Evolutionary conservation across 495 filamentous ascomycete species (phyloP).

Genomic region (Aspergillus asperescens): DNA sequence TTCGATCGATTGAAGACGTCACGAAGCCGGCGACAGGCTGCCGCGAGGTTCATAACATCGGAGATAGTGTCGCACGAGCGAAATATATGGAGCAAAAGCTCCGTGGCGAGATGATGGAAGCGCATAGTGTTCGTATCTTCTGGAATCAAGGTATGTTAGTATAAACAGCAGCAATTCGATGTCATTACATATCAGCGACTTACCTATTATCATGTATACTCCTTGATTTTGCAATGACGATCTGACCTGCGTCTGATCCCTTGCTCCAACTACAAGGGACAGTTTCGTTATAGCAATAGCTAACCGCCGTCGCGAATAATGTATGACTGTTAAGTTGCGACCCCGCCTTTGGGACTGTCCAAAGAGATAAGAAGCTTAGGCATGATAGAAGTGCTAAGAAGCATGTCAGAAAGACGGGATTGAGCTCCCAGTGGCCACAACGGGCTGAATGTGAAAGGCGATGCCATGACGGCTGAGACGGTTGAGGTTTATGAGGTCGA

Average conservation of each 20-base stretch:
- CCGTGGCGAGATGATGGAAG: constrained; percentile 51
- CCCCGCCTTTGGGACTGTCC: constrained; percentile 75
- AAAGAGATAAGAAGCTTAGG: constrained; percentile 28
- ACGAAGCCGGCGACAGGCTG: constrained; percentile 51
- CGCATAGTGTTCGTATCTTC: constrained; percentile 33
- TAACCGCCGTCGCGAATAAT: constrained; percentile 23
- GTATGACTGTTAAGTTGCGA: constrained; percentile 43
- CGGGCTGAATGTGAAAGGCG: constrained; percentile 28
- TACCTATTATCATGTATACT: constrained; percentile 3
- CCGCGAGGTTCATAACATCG: constrained; percentile 50
- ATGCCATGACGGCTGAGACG: constrained; percentile 25
- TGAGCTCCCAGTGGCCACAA: constrained; percentile 22
- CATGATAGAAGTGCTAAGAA: constrained; percentile 19
- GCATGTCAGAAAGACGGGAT: constrained; percentile 22
- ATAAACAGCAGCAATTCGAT: neutral
- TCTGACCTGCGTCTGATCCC: neutral
- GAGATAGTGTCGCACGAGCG: constrained; percentile 46
- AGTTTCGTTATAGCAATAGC: constrained; percentile 34
- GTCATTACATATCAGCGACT: neutral
- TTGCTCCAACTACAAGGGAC: neutral
- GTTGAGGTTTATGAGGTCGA: neutral
- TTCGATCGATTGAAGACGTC: constrained; percentile 47
- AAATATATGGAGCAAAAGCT: constrained; percentile 59
- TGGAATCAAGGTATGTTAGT: constrained; percentile 14
- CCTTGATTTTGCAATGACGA: neutral